Evolutionary conservation across 257 asterid genomes (phyloP), one percentile per base, ranked within the genome.

Genomic region (Coffea eugenioides): DNA sequence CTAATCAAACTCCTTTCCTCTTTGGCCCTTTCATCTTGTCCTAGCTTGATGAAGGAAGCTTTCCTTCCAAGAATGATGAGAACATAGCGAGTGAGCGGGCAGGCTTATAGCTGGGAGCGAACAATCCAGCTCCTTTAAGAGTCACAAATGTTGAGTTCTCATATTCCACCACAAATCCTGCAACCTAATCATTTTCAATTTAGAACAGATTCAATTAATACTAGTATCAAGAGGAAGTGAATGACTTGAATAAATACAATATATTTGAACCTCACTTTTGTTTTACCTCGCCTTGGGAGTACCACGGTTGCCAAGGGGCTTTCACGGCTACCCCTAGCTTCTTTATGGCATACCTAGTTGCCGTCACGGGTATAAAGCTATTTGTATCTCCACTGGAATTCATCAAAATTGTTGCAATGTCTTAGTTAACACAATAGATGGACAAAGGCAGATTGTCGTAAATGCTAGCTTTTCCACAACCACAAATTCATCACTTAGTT

Each of bases 121-220:
- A 64, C 78, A 84, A 88, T 52, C 91, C 89, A 0, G 89, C 80
- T 61, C 85, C 87, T 57, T 87, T 82, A 34, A 88, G 64, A 0
- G 85, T 88, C 90, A 39, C 2, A 54, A 88, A 81, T 16, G 88
- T 84, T 49, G 86, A 62, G 12, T 85, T 82, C 36, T 86, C 71
- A 25, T 88, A 86, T 20, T 65, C 90, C 41, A 84, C 88, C 3
- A 27, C 87, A 41, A 82, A 84, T 12, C 91, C 90, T 72, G 87
- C 88, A 34, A 88, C 90, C 86, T 88, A 61, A 14, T 54, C 6
- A 54, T 51, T 11, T 20, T 5, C 15, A 18, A 57, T 6, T 57
- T 18, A 18, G 25, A 57, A 18, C 31, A 31, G 31, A 31, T 31
- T 31, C 31, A 31, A 31, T 31, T 31, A 31, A 31, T 31, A 21